Evolutionary conservation across 768 basidiomycete genomes (phyloP).

Genomic region (Tylopilus balloui): DNA sequence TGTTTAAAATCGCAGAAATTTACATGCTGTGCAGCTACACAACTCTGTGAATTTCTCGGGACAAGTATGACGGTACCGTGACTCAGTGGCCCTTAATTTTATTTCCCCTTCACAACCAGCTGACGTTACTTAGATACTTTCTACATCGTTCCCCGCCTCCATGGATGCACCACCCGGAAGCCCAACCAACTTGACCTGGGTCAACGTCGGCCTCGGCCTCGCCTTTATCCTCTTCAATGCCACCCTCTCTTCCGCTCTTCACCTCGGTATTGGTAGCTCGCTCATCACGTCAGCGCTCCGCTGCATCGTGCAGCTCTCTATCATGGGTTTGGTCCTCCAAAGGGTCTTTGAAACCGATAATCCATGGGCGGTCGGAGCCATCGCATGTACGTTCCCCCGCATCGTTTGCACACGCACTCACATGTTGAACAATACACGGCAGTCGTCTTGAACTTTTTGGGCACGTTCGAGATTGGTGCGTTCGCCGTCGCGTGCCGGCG

Average conservation of each 20-base stretch:
- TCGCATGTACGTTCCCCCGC: slow-evolving; percentile 54
- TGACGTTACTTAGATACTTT: no score
- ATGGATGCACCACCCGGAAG: slow-evolving; percentile 31
- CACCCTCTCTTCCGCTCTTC: slow-evolving; percentile 55
- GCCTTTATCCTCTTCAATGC: slow-evolving; percentile 74
- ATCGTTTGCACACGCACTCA: background rate
- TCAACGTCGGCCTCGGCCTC: slow-evolving; percentile 73
- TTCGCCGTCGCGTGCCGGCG: slow-evolving; percentile 19
- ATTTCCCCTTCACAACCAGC: background rate
- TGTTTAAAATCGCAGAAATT: no score
- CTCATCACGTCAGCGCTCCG: slow-evolving; percentile 66
- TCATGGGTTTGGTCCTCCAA: slow-evolving; percentile 67
- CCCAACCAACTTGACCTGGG: slow-evolving; percentile 48
- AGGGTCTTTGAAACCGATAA: slow-evolving; percentile 73
- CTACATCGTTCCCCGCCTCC: background rate
- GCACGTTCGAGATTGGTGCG: slow-evolving; percentile 73
- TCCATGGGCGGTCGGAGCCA: slow-evolving; percentile 68
- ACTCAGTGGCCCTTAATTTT: no score
- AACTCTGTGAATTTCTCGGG: no score
- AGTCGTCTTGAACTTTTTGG: slow-evolving; percentile 72
- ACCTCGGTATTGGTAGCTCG: slow-evolving; percentile 64
- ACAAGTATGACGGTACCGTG: no score
- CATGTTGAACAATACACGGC: background rate
- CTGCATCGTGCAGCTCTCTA: slow-evolving; percentile 73
- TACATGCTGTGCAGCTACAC: no score